phyloP scores from a whole-genome alignment of 176 grass and related monocot genomes.

The Poa annua region DNA sequence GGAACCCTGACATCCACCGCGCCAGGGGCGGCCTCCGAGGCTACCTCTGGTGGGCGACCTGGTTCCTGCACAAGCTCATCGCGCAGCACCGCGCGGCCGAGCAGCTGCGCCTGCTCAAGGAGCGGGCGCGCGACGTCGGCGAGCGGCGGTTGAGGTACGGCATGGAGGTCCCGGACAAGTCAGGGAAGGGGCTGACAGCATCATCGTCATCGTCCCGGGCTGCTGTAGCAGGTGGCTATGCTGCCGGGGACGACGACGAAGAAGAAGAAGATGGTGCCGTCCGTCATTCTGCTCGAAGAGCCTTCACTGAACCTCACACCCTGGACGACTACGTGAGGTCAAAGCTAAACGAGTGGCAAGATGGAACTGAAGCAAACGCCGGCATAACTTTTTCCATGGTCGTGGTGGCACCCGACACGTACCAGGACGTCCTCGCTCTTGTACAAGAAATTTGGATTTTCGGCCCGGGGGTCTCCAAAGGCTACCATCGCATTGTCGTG shows the following conservation, averaged over 20 bases:
- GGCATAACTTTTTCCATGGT: background rate
- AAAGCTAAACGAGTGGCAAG: background rate
- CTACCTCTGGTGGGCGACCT: slow-evolving; percentile 14
- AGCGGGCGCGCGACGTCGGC: background rate
- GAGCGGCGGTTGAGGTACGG: slow-evolving; percentile 18
- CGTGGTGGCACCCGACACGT: background rate
- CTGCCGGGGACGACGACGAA: background rate
- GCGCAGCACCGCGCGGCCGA: background rate
- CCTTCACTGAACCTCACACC: background rate
- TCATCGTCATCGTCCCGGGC: background rate
- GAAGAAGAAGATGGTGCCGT: background rate
- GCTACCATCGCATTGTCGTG: background rate
- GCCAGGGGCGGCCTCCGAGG: background rate
- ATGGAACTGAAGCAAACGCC: background rate
- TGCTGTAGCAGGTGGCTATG: background rate
- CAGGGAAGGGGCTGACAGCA: background rate
- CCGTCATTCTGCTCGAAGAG: background rate
- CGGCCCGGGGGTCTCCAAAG: background rate
- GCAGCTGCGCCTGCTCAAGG: background rate
- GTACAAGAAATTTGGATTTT: background rate
- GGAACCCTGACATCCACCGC: background rate
- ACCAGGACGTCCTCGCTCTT: background rate
- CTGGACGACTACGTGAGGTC: background rate
- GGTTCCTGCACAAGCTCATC: background rate
- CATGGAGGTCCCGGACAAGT: background rate